phyloP scores from a whole-genome alignment of 1,284 basidiomycete species.

The Ceratobasidium sp. region DNA sequence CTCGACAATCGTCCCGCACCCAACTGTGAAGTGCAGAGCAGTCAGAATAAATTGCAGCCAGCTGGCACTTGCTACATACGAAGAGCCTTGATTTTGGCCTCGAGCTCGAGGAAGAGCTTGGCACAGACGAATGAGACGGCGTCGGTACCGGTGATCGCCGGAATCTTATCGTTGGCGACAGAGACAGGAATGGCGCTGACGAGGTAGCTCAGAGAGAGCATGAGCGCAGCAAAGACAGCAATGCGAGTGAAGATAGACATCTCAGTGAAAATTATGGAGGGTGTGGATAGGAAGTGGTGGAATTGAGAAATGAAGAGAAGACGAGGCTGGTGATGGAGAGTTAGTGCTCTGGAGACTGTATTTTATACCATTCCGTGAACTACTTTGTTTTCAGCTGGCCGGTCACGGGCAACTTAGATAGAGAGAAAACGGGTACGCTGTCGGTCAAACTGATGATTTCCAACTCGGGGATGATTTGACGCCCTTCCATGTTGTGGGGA shows the following conservation, averaged over 20 bases:
- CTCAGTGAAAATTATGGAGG: background rate
- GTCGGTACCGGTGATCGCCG: slow-evolving; percentile 4
- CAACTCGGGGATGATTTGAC: too few species aligned
- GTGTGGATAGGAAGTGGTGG: background rate
- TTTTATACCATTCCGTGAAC: background rate
- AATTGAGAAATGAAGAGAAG: background rate
- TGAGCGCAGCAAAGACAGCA: background rate
- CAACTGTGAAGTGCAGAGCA: background rate
- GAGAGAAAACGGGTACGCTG: too few species aligned
- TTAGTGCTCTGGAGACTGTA: background rate
- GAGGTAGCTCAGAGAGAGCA: slow-evolving; percentile 30
- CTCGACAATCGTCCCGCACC: slow-evolving; percentile 14
- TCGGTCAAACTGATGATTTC: too few species aligned
- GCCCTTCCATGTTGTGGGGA: too few species aligned
- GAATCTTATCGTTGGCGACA: background rate
- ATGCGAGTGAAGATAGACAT: slow-evolving; percentile 31
- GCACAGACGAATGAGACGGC: background rate
- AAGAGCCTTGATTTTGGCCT: slow-evolving; percentile 7
- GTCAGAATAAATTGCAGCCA: too few species aligned
- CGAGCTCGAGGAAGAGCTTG: background rate
- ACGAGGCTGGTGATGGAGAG: background rate
- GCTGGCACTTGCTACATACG: background rate
- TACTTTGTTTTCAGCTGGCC: background rate
- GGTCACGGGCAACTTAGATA: too few species aligned
- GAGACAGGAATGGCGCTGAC: slow-evolving; percentile 17